Evolutionary conservation across 768 basidiomycete species (phyloP).

Genomic region (Tephrocybe sp.): DNA sequence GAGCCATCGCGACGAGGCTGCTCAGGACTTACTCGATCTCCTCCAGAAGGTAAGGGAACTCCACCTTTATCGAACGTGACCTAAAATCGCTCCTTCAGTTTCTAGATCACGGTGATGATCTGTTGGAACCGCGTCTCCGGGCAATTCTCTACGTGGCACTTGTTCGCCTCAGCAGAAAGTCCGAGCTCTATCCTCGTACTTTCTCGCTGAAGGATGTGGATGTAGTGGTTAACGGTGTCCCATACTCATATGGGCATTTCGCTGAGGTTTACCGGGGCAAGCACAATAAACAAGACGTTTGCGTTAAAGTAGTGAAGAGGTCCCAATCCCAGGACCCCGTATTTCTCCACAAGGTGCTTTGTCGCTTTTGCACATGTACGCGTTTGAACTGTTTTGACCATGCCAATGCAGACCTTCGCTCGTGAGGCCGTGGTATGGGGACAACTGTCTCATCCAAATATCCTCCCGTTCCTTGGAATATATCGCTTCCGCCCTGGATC

Average conservation of each 20-base stretch:
- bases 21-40: conserved; percentile 19
- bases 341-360: conserved; percentile 20
- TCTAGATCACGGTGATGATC: conserved; percentile 14
- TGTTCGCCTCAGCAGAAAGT: conserved; percentile 20
- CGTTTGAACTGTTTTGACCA: conserved; percentile 9
- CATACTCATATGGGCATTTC: conserved; percentile 20
- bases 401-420: conserved; percentile 21
- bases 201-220: conserved; percentile 16
- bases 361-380: background rate
- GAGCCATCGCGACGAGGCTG: conserved; percentile 12
- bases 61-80: background rate
- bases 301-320: conserved; percentile 25
- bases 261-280: conserved; percentile 26
- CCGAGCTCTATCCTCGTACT: conserved; percentile 24
- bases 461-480: conserved; percentile 37
- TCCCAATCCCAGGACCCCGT: conserved; percentile 17
- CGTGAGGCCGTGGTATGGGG: conserved; percentile 15
- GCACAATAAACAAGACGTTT: conserved; percentile 18
- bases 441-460: conserved; percentile 14
- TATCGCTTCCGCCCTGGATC: conserved; percentile 21
- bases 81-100: conserved; percentile 12
- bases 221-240: background rate
- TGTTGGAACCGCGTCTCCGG: conserved; percentile 9
- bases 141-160: conserved; percentile 16
- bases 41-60: conserved; percentile 20